These are phyloP conservation scores for Sechiopsis laciniata DNA, from an alignment of 306 rosid genomes.

Conservation along the genomic window DNA sequence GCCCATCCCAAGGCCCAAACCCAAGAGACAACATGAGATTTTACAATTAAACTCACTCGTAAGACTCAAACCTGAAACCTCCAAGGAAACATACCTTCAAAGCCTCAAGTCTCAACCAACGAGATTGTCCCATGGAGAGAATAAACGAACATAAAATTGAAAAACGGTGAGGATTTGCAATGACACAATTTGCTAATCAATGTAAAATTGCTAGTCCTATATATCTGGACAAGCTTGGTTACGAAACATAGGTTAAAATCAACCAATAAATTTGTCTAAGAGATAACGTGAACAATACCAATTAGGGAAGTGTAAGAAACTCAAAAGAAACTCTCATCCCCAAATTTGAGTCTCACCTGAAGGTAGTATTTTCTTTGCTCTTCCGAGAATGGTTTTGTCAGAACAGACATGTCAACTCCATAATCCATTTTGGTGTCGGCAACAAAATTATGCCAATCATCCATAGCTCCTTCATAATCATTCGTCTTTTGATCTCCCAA, in stretches of 20 bases:
- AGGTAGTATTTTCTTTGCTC: conserved; percentile 95
- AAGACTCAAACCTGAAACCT: too few relatives aligned
- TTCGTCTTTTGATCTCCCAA: conserved; percentile 54
- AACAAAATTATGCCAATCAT: conserved; percentile 66
- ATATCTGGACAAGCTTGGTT: not conserved
- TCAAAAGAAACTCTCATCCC: not conserved
- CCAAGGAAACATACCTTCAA: too few relatives aligned
- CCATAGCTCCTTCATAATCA: conserved; percentile 67
- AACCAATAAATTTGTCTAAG: not conserved
- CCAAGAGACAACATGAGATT: too few relatives aligned
- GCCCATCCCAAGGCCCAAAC: too few relatives aligned
- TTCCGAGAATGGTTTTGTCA: conserved; percentile 70
- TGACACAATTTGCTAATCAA: not conserved
- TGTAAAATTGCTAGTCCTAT: not conserved
- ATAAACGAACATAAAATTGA: not conserved
- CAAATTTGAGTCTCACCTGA: conserved; percentile 48
- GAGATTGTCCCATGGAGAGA: too few relatives aligned
- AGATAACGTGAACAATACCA: not conserved
- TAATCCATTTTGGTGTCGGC: conserved; percentile 58
- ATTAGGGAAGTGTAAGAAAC: not conserved
- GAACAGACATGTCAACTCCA: conserved; percentile 88
- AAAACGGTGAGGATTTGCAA: not conserved
- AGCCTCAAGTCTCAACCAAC: too few relatives aligned
- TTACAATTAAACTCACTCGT: too few relatives aligned
- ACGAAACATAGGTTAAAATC: conserved; percentile 11